Percentiles rank a stretch among this genome's conserved stretches.
These are phyloP conservation scores for Hemisphaericaspora subhashii DNA, from an alignment of 1,139 yeast genomes.

Conservation along the genomic window DNA sequence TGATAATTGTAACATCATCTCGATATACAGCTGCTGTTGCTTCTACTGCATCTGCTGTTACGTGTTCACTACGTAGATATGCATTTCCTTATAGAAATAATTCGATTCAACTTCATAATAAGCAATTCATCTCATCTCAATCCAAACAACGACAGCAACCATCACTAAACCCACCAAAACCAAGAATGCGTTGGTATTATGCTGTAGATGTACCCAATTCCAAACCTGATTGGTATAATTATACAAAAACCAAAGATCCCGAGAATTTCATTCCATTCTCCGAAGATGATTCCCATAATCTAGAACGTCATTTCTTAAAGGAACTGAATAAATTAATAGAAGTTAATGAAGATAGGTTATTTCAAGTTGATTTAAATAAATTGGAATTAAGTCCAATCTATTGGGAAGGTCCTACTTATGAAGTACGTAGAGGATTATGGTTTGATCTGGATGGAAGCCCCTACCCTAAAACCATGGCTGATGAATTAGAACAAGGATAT, in stretches of 20 bases:
- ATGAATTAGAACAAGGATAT: slow-evolving; percentile 61
- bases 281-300: slow-evolving; percentile 54
- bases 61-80: neutral
- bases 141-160: neutral
- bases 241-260: slow-evolving; percentile 50
- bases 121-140: neutral
- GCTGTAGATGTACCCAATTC: slow-evolving; percentile 75
- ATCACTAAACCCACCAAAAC: slow-evolving; percentile 6
- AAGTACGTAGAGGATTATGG: slow-evolving; percentile 87
- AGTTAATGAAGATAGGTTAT: slow-evolving; percentile 81
- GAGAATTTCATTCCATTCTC: slow-evolving; percentile 71
- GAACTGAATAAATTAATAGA: slow-evolving; percentile 33
- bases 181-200: slow-evolving; percentile 62
- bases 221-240: slow-evolving; percentile 62
- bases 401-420: slow-evolving; percentile 89
- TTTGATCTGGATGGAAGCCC: slow-evolving; percentile 66
- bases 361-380: slow-evolving; percentile 61
- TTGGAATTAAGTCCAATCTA: slow-evolving; percentile 67
- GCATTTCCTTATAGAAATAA: neutral
- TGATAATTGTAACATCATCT: too few relatives aligned
- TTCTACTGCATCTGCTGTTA: too few relatives aligned
- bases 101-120: too few relatives aligned
- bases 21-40: too few relatives aligned
- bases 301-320: slow-evolving; percentile 41
- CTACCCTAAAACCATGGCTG: slow-evolving; percentile 48